Base-by-base conservation (phyloP, 1,139 yeast genomes). In the Saccharomyces hybrid region DNA sequence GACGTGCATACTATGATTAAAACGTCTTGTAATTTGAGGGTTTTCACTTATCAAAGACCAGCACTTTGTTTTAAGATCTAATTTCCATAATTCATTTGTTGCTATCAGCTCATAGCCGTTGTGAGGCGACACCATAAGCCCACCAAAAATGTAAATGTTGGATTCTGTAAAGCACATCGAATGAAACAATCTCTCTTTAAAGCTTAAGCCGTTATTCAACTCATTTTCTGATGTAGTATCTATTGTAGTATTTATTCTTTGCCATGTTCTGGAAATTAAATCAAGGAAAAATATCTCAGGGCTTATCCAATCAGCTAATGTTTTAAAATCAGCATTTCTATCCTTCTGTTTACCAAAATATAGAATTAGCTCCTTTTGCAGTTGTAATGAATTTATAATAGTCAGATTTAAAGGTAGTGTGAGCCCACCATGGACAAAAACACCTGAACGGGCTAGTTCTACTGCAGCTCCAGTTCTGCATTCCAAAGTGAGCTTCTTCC, bases 361-460 rank as follows among this genome's bases (percentile, higher is more conserved):
- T 47, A 62, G 50, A 25, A 62, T 62, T 14, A 66, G 55, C 48
- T 67, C 69, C 49, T 63, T 65, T 49, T 66, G 69, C 16, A 66
- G 52, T 5, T 59, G 55, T 11, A 76, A 68, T 1, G 70, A 65
- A 28, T 79, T 70, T 16, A 74, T 65, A 5, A 72, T 60, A 7
- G 64, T 59, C 27, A 84, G 65, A 48, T 79, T 81, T 27, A 84
- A 63, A 1, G 85, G 86, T 25, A 81, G 70, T 1, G 83, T 78
- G n/a, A 83, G 68, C 0, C 93, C 93, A n/a, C 90, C 91, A 63
- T 76, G 80, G 0, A 81, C 81, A 51, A 82, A 77, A 1, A 86
- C 75, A 53, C 82, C 73, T 14, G 90, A 84, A 60, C 82, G 78
- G 52, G 77, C 75, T 14, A 83, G 73, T 2, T 79, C 73, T 2